These are phyloP conservation scores for sorghum (Sorghum bicolor) DNA, from an alignment of 176 grass and related monocot species.

Conservation along the genomic window Sorghum_bicolor_NCBIv3 NC_012876.2:51410001-51410500, in stretches of 20 bases:
- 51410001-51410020: neutral
- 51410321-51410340: conserved; percentile 69
- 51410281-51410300: conserved; percentile 75
- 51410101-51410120: conserved; percentile 56
- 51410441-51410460: conserved; percentile 63
- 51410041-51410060: neutral
- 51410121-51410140: conserved; percentile 74
- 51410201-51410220: conserved; percentile 64
- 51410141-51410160: conserved; percentile 54
- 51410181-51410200: conserved; percentile 59
- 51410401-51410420: conserved; percentile 65
- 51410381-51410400: conserved; percentile 63
- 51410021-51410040: neutral
- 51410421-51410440: conserved; percentile 49
- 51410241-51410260: conserved; percentile 69
- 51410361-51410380: conserved; percentile 66
- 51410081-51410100: conserved; percentile 84
- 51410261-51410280: conserved; percentile 75
- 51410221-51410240: conserved; percentile 62
- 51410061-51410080: neutral
- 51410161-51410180: conserved; percentile 51
- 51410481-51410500: conserved; percentile 76
- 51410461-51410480: conserved; percentile 86
- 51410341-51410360: conserved; percentile 82
- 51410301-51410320: conserved; percentile 71